phyloP scores from a whole-genome alignment of 116 monocot genomes.

The Trichopus zeylanicus region DNA sequence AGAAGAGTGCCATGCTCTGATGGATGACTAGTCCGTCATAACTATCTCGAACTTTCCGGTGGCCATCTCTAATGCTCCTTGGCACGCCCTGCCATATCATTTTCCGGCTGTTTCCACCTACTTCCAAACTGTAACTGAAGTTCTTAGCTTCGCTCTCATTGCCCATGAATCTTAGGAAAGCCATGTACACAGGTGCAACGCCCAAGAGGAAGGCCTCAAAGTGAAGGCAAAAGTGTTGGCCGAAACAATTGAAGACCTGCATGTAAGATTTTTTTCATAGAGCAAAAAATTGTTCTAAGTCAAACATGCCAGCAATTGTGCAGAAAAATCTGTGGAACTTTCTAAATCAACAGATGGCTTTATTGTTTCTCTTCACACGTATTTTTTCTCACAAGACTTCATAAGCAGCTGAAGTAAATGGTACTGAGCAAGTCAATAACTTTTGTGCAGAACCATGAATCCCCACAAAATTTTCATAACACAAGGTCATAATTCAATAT shows the following conservation, averaged over 20 bases:
- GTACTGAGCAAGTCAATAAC: too few species aligned
- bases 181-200: slow-evolving; percentile 52
- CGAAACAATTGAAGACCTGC: slow-evolving; percentile 59
- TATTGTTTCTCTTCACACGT: too few species aligned
- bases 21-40: slow-evolving; percentile 47
- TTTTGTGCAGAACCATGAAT: too few species aligned
- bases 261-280: neutral
- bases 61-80: slow-evolving; percentile 47
- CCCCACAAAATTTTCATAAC: too few species aligned
- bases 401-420: too few species aligned
- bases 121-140: slow-evolving; percentile 50
- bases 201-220: slow-evolving; percentile 54
- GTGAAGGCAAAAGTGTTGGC: slow-evolving; percentile 46
- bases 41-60: slow-evolving; percentile 49
- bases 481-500: too few species aligned
- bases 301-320: neutral
- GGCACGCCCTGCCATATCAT: slow-evolving; percentile 49
- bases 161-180: slow-evolving; percentile 61
- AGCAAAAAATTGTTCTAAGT: neutral
- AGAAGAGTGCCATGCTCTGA: slow-evolving; percentile 54
- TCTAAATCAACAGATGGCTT: neutral
- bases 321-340: neutral
- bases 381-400: too few species aligned
- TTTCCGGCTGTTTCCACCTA: slow-evolving; percentile 40
- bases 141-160: slow-evolving; percentile 45